A percentile compares a stretch with the other conserved stretches of the same genome.
Conservation (phyloP, 352 stramenopile genomes). For the Globisporangium sylvaticum region DNA sequence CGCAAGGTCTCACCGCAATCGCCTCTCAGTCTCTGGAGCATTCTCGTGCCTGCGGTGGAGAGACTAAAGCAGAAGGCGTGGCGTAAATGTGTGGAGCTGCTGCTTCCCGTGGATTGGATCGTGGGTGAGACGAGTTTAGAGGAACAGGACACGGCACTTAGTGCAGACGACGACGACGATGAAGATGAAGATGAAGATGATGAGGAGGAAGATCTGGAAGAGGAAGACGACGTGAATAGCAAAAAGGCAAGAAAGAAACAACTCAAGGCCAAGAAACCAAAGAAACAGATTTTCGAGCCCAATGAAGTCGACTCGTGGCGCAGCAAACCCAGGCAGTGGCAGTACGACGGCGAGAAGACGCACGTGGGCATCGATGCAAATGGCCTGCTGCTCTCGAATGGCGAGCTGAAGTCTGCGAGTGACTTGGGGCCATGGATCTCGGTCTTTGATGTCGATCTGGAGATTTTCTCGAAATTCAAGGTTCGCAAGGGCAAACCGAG, state of each 20-base stretch:
- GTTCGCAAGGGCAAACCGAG: slow-evolving; percentile 3
- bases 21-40: slow-evolving; percentile 22
- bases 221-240: slow-evolving; percentile 26
- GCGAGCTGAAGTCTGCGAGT: slow-evolving; percentile 11
- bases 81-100: slow-evolving; percentile 45
- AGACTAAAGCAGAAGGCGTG: slow-evolving; percentile 62
- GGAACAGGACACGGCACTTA: slow-evolving; percentile 24
- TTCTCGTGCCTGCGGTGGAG: slow-evolving; percentile 42
- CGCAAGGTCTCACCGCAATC: not conserved
- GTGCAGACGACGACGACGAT: slow-evolving; percentile 28
- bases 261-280: slow-evolving; percentile 20
- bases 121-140: slow-evolving; percentile 52
- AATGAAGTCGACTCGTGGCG: slow-evolving; percentile 27
- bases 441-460: slow-evolving; percentile 18
- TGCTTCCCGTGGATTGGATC: slow-evolving; percentile 60
- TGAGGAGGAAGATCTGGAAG: slow-evolving; percentile 27
- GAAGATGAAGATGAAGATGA: slow-evolving; percentile 36
- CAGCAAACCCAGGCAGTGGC: slow-evolving; percentile 11
- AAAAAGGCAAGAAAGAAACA: slow-evolving; percentile 19
- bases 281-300: slow-evolving; percentile 29
- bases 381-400: not conserved
- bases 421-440: slow-evolving; percentile 14
- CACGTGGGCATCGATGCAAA: slow-evolving; percentile 20
- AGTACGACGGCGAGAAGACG: slow-evolving; percentile 41
- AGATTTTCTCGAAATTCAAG: slow-evolving; percentile 16